Evolutionary conservation across 192 early-diverging fungal genomes (phyloP).

Genomic region (Coemansia sp.): DNA sequence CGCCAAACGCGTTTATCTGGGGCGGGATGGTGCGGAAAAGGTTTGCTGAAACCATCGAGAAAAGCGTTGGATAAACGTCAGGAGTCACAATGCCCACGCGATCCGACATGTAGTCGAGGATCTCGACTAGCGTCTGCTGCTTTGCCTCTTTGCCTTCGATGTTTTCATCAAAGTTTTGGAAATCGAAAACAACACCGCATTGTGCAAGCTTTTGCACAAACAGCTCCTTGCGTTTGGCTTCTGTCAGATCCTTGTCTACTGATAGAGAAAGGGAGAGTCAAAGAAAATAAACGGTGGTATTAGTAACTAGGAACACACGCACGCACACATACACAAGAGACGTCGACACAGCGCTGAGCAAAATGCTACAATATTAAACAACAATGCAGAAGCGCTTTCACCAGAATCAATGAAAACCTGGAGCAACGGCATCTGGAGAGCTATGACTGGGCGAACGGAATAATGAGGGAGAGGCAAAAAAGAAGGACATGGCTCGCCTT

Average conservation of each 20-base stretch:
- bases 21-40: constrained; percentile 96
- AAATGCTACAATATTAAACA: too few species aligned
- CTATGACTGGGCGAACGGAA: neutral
- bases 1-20: constrained; percentile 90
- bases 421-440: neutral
- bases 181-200: constrained; percentile 93
- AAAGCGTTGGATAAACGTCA: constrained; percentile 86
- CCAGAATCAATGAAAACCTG: neutral
- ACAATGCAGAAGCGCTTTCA: too few species aligned
- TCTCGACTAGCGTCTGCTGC: constrained; percentile 82
- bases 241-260: constrained; percentile 69
- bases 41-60: constrained; percentile 95
- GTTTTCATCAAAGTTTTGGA: constrained; percentile 85
- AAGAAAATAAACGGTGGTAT: too few species aligned
- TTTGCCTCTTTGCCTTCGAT: constrained; percentile 97
- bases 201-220: constrained; percentile 89
- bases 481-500: neutral
- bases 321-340: too few species aligned
- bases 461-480: neutral
- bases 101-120: constrained; percentile 90
- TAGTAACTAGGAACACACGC: too few species aligned
- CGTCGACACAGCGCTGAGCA: too few species aligned
- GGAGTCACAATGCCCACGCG: constrained; percentile 87
- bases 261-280: neutral
- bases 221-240: constrained; percentile 80